Percentiles rank a stretch among this genome's conserved stretches.
phyloP scores from a whole-genome alignment of 257 asterid genomes.

The Solanum chmielewskii region DNA sequence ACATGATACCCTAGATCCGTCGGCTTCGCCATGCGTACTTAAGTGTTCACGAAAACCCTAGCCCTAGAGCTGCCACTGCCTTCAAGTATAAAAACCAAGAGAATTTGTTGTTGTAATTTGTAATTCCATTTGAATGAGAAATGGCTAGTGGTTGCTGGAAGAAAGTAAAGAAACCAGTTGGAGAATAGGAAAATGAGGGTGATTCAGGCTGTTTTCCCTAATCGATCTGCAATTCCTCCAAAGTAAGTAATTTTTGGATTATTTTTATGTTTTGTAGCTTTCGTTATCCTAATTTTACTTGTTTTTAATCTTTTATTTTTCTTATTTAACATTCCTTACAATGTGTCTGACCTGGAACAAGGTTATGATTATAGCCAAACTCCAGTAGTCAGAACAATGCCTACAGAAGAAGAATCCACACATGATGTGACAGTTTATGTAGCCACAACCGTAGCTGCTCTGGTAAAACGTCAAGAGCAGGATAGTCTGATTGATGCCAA shows the following conservation, averaged over 20 bases:
- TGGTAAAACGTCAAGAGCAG: not conserved
- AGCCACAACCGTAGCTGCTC: not conserved
- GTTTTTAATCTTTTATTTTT: not conserved
- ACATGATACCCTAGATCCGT: too few relatives aligned
- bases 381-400: slow-evolving; percentile 17
- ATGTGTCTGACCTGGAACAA: not conserved
- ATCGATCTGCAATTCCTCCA: slow-evolving; percentile 19
- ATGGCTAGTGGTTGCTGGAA: slow-evolving; percentile 19
- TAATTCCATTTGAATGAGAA: not conserved
- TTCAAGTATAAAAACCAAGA: too few relatives aligned
- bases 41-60: too few relatives aligned
- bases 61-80: too few relatives aligned
- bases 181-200: slow-evolving; percentile 2
- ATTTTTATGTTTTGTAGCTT: too few relatives aligned
- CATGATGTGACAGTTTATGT: slow-evolving; percentile 9
- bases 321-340: slow-evolving; percentile 12
- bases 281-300: not conserved
- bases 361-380: slow-evolving; percentile 13
- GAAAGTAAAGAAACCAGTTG: slow-evolving; percentile 25
- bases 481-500: too few relatives aligned
- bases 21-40: too few relatives aligned
- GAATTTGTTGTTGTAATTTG: too few relatives aligned
- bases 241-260: slow-evolving; percentile 9
- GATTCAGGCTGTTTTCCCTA: slow-evolving; percentile 12
- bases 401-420: slow-evolving; percentile 8